Percentiles rank a stretch among this genome's conserved stretches.
phyloP scores from a whole-genome alignment of 805 yeast species.

The Candida maesae region DNA sequence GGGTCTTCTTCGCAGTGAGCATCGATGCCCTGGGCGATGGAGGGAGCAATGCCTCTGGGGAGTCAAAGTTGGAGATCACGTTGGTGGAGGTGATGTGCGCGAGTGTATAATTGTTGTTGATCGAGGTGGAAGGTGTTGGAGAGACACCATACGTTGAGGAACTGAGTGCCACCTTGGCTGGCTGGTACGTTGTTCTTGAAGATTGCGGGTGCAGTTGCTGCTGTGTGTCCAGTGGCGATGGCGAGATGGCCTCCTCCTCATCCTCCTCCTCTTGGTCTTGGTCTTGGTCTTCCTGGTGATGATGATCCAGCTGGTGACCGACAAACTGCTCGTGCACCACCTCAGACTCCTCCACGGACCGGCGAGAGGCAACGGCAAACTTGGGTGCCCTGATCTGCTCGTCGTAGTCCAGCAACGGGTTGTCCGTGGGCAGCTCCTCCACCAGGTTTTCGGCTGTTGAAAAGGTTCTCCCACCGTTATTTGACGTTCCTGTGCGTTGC shows the following conservation, averaged over 20 bases:
- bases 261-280: too few species aligned
- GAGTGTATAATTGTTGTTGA: conserved; percentile 11
- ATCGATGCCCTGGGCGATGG: too few species aligned
- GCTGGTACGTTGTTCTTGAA: conserved; percentile 21
- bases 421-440: conserved; percentile 20
- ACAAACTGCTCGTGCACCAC: not conserved
- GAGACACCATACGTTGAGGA: conserved; percentile 8
- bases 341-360: conserved; percentile 15
- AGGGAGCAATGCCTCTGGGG: too few species aligned
- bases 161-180: conserved; percentile 21
- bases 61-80: conserved; percentile 14
- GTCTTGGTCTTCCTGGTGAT: too few species aligned
- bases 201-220: not conserved
- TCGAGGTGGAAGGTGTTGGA: conserved; percentile 14
- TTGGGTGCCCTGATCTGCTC: conserved; percentile 30
- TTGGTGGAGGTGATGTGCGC: conserved; percentile 12
- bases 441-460: too few species aligned
- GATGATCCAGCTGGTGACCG: not conserved
- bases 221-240: conserved; percentile 1
- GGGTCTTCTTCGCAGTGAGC: conserved; percentile 13
- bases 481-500: conserved; percentile 5
- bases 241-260: not conserved
- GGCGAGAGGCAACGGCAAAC: conserved; percentile 15
- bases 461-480: conserved; percentile 4
- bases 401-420: conserved; percentile 27